Evolutionary conservation across 2,329 filamentous ascomycete genomes (phyloP).

Genomic region (Dactylellina sp.): DNA sequence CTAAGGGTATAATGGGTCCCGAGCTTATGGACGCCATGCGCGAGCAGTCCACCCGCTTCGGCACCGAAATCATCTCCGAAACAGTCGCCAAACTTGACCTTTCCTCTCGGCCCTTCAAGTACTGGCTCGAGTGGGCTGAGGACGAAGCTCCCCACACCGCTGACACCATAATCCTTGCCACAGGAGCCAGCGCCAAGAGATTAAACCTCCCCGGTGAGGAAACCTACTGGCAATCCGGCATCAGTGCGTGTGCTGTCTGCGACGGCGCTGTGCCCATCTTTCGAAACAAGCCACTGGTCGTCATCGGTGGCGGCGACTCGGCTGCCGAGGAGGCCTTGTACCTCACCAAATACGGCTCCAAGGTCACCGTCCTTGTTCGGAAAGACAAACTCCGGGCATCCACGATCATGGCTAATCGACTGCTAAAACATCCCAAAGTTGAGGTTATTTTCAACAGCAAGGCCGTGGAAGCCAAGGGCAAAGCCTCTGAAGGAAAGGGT

Average conservation of each 20-base stretch:
- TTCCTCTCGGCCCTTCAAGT: constrained; percentile 85
- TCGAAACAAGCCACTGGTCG: constrained; percentile 92
- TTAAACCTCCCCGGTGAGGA: constrained; percentile 88
- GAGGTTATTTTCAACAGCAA: constrained; percentile 87
- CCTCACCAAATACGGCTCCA: constrained; percentile 95
- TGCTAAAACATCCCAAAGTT: constrained; percentile 86
- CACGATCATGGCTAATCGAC: constrained; percentile 88
- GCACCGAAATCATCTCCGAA: constrained; percentile 91
- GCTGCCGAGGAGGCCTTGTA: constrained; percentile 98
- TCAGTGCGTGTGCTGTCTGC: constrained; percentile 96
- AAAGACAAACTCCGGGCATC: constrained; percentile 86
- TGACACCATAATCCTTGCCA: constrained; percentile 92
- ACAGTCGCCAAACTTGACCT: constrained; percentile 91
- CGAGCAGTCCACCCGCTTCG: constrained; percentile 88
- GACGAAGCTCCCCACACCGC: constrained; percentile 84
- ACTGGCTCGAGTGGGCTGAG: constrained; percentile 89
- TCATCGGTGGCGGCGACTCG: constrained; percentile 96
- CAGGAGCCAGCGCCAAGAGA: constrained; percentile 89
- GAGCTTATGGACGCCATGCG: constrained; percentile 97
- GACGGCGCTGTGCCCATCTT: constrained; percentile 98
- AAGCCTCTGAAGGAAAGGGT: constrained; percentile 62
- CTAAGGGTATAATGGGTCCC: constrained; percentile 84
- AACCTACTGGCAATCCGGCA: constrained; percentile 96
- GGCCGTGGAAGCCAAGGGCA: constrained; percentile 85
- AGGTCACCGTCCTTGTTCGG: constrained; percentile 93